These are phyloP conservation scores for Globisporangium iwayamae DNA, from an alignment of 352 stramenopile species.

Conservation along the genomic window DNA sequence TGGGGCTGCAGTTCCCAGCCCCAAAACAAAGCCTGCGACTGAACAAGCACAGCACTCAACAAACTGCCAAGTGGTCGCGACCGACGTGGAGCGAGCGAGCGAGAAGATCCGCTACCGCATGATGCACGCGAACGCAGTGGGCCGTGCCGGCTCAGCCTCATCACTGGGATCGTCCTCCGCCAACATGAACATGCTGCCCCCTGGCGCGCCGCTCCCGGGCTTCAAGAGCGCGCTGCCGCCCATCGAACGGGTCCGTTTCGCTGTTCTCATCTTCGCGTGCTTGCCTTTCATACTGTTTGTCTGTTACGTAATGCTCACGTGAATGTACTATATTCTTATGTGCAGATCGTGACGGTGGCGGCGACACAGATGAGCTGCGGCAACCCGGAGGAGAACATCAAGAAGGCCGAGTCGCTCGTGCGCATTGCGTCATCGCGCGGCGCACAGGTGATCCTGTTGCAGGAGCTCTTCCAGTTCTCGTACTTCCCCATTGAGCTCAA, in stretches of 20 bases:
- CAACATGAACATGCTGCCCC: slow-evolving; percentile 19
- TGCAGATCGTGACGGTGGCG: slow-evolving; percentile 78
- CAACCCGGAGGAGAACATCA: slow-evolving; percentile 88
- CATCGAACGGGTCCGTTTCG: slow-evolving; percentile 49
- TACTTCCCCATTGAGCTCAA: slow-evolving; percentile 93
- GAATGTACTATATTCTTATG: not conserved
- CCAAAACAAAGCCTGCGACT: not conserved
- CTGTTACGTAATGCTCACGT: no score
- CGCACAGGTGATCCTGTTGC: slow-evolving; percentile 87
- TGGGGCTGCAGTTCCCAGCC: no score
- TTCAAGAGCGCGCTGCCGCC: slow-evolving; percentile 45
- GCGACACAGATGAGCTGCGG: slow-evolving; percentile 87
- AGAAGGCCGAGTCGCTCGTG: slow-evolving; percentile 87
- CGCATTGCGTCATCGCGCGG: slow-evolving; percentile 84
- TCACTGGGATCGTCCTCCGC: slow-evolving; percentile 25
- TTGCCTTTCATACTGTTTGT: not conserved
- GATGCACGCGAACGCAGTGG: slow-evolving; percentile 32
- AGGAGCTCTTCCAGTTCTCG: slow-evolving; percentile 89
- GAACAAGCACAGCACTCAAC: not conserved
- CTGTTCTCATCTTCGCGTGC: not conserved
- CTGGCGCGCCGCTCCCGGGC: slow-evolving; percentile 19
- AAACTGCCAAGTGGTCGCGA: not conserved
- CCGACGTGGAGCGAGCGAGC: no score
- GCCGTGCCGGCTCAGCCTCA: slow-evolving; percentile 25
- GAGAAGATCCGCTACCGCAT: not conserved